These are phyloP conservation scores for Jatropha multifida DNA, from an alignment of 441 rosid genomes.

Conservation along the genomic window DNA sequence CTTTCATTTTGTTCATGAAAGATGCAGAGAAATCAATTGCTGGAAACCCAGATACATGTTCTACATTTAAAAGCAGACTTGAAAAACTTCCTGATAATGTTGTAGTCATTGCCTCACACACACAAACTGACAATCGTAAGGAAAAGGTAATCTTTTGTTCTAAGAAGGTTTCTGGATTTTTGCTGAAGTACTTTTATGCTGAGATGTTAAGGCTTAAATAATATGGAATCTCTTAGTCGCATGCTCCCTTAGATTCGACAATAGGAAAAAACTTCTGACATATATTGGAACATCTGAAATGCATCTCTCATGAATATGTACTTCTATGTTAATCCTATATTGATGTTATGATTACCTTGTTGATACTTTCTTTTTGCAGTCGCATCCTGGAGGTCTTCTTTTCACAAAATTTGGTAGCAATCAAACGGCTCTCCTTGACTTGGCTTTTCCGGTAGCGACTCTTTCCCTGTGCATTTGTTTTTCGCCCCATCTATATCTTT, in stretches of 20 bases:
- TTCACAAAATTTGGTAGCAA: slow-evolving; percentile 84
- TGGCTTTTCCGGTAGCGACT: slow-evolving; percentile 75
- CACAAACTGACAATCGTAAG: slow-evolving; percentile 66
- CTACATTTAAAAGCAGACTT: slow-evolving; percentile 59
- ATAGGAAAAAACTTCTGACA: background rate
- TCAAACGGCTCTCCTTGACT: slow-evolving; percentile 83
- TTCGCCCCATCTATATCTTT: background rate
- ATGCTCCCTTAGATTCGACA: background rate
- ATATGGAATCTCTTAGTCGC: background rate
- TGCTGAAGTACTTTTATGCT: background rate
- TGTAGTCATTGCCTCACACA: slow-evolving; percentile 66
- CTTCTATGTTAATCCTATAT: background rate
- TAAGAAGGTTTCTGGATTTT: background rate
- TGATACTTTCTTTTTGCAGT: slow-evolving; percentile 47
- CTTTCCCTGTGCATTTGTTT: background rate
- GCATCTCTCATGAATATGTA: background rate
- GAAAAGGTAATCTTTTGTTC: slow-evolving; percentile 55
- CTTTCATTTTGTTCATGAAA: slow-evolving; percentile 79
- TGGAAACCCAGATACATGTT: slow-evolving; percentile 59
- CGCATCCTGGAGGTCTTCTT: slow-evolving; percentile 81
- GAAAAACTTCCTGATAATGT: slow-evolving; percentile 72
- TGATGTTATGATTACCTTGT: background rate
- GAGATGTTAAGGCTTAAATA: background rate
- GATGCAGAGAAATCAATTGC: slow-evolving; percentile 79
- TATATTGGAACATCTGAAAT: background rate